phyloP scores from a whole-genome alignment of 768 basidiomycete species.

The Symmetrospora coprosmae region DNA sequence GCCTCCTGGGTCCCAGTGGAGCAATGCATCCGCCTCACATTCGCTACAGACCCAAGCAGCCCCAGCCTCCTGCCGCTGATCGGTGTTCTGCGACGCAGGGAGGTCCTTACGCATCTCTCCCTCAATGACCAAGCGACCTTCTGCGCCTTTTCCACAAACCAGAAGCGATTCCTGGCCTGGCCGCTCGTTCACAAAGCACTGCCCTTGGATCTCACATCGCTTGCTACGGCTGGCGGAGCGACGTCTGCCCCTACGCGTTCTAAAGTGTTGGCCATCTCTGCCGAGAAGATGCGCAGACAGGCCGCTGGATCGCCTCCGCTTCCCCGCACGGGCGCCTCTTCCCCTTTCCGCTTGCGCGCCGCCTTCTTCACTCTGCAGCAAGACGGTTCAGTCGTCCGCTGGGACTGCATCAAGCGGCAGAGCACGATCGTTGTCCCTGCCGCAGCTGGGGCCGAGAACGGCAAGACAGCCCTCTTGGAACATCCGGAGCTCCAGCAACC shows the following conservation, averaged over 20 bases:
- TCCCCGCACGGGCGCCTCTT: neutral
- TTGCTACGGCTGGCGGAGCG: no score
- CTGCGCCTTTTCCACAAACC: neutral
- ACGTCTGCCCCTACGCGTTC: no score
- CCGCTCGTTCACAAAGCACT: neutral
- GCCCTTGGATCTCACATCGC: no score
- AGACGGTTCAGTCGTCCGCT: neutral
- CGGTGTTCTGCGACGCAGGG: neutral
- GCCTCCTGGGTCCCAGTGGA: neutral
- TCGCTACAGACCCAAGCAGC: no score
- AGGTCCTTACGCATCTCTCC: neutral
- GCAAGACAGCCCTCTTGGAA: no score
- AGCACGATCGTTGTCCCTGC: no score
- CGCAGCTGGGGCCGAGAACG: no score
- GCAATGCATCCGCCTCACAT: neutral
- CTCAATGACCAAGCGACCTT: neutral
- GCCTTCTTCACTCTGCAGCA: neutral
- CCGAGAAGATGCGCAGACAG: no score
- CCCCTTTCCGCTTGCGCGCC: neutral
- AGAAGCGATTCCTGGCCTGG: neutral
- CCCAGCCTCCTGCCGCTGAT: neutral
- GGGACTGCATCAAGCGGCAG: no score
- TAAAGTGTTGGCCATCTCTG: no score
- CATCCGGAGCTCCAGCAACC: no score
- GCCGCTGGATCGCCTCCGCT: no score